These are phyloP conservation scores for Elsinoe ampelina DNA, from an alignment of 2,329 filamentous ascomycete genomes.

Conservation along the genomic window DNA sequence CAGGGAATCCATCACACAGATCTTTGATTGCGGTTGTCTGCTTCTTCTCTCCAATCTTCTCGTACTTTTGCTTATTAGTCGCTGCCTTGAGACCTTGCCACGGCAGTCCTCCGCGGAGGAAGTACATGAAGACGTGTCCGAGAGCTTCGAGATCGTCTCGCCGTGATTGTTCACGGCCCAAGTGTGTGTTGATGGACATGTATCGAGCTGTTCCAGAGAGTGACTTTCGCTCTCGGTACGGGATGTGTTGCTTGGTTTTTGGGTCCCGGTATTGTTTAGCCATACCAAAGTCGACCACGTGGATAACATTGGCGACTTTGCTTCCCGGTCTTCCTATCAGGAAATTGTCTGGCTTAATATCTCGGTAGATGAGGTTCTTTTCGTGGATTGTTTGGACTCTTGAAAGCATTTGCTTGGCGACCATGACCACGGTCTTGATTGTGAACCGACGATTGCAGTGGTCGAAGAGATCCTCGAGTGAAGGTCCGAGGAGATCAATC, in stretches of 20 bases:
- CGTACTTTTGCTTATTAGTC: conserved; percentile 92
- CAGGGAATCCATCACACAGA: conserved; percentile 86
- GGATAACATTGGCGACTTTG: conserved; percentile 94
- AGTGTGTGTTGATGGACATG: conserved; percentile 99
- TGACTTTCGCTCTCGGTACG: conserved; percentile 93
- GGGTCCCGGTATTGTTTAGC: conserved; percentile 98
- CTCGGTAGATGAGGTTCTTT: conserved; percentile 97
- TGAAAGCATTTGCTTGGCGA: conserved; percentile 97
- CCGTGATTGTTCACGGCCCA: conserved; percentile 90
- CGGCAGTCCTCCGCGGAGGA: conserved; percentile 55
- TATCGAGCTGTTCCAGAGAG: conserved; percentile 93
- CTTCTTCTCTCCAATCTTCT: conserved; percentile 99
- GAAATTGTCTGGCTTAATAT: conserved; percentile 99
- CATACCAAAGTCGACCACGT: conserved; percentile 99
- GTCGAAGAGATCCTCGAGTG: conserved; percentile 93
- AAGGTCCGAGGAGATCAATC: conserved; percentile 90
- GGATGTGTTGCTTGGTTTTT: conserved; percentile 98
- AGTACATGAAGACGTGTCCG: conserved; percentile 63
- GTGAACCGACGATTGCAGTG: conserved; percentile 92
- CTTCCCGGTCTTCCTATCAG: conserved; percentile 85
- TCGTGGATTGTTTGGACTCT: conserved; percentile 93
- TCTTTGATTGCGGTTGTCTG: conserved; percentile 96
- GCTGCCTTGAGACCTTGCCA: conserved; percentile 62
- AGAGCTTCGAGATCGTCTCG: conserved; percentile 89
- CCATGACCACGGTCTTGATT: conserved; percentile 98